Percentiles rank a stretch among this genome's conserved stretches.
Conservation (phyloP, 345 rosid genomes). For the Ricinus communis region DNA sequence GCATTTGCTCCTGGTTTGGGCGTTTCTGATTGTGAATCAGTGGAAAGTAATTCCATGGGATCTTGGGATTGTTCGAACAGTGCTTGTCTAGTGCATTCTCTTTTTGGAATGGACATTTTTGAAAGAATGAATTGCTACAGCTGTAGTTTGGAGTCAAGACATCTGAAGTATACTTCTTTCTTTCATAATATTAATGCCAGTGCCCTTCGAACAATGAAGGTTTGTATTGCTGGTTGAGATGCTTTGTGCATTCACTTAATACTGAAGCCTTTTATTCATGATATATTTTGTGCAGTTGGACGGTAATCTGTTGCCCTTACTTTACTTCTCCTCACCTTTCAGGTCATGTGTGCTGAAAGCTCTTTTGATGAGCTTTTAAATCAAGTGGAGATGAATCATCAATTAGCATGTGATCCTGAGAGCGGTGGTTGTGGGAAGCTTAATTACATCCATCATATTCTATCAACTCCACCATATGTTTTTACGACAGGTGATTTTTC, state of each 20-base stretch:
- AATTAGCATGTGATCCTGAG: constrained; percentile 82
- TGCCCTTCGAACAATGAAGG: constrained; percentile 89
- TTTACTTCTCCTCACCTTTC: constrained; percentile 21
- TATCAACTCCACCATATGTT: constrained; percentile 70
- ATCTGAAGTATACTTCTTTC: constrained; percentile 85
- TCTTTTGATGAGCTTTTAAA: constrained; percentile 75
- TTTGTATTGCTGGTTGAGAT: constrained; percentile 24
- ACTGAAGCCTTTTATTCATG: neutral
- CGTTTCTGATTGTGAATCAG: constrained; percentile 61
- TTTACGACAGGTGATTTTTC: constrained; percentile 71
- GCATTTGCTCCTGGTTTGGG: constrained; percentile 61
- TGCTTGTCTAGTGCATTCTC: constrained; percentile 78
- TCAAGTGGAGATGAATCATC: constrained; percentile 88
- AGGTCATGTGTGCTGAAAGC: constrained; percentile 72
- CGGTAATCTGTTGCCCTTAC: constrained; percentile 10
- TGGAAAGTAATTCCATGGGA: constrained; percentile 56
- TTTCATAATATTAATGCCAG: constrained; percentile 92
- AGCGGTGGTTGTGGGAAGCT: constrained; percentile 84
- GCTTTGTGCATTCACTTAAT: neutral
- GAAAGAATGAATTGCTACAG: constrained; percentile 76
- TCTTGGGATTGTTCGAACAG: constrained; percentile 79
- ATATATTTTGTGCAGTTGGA: neutral
- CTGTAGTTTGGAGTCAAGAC: constrained; percentile 85
- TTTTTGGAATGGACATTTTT: constrained; percentile 87
- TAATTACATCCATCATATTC: constrained; percentile 76